Evolutionary conservation across 305 asterid species (phyloP).

Genomic region (Fraxinus sp.): DNA sequence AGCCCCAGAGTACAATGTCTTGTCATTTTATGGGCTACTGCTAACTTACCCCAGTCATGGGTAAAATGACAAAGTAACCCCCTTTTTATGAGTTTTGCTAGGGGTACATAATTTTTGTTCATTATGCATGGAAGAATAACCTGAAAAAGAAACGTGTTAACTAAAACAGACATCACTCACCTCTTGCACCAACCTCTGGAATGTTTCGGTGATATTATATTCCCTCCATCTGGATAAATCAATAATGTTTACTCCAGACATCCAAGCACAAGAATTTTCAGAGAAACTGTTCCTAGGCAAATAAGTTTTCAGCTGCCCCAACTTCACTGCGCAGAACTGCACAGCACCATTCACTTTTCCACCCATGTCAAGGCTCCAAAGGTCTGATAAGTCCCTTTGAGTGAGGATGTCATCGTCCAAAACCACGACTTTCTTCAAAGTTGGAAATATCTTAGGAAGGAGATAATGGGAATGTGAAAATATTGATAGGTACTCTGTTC

Average conservation of each 20-base stretch:
- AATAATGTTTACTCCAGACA: conserved; percentile 77
- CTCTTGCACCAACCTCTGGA: conserved; percentile 64
- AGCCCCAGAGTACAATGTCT: not conserved
- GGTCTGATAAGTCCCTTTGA: conserved; percentile 84
- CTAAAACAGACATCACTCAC: conserved; percentile 47
- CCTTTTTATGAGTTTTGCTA: not conserved
- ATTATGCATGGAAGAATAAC: conserved; percentile 7
- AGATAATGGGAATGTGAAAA: conserved; percentile 84
- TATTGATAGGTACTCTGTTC: conserved; percentile 73
- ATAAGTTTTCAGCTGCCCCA: conserved; percentile 59
- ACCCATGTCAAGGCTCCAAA: conserved; percentile 88
- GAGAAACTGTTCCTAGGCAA: conserved; percentile 44
- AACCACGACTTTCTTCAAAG: conserved; percentile 73
- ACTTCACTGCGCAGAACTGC: conserved; percentile 65
- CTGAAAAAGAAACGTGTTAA: conserved; percentile 17
- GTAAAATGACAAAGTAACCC: not conserved
- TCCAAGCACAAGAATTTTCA: conserved; percentile 84
- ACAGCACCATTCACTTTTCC: conserved; percentile 88
- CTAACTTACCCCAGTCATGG: not conserved
- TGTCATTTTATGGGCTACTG: not conserved
- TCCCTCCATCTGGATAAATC: conserved; percentile 81
- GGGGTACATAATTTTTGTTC: too few species aligned
- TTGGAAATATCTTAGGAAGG: conserved; percentile 74
- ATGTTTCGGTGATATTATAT: conserved; percentile 58
- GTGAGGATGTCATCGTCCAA: conserved; percentile 89